Percentiles rank a stretch among this genome's conserved stretches.
Evolutionary conservation across 106 monocot species (phyloP).

Genomic region (Dendrobium catenatum): DNA sequence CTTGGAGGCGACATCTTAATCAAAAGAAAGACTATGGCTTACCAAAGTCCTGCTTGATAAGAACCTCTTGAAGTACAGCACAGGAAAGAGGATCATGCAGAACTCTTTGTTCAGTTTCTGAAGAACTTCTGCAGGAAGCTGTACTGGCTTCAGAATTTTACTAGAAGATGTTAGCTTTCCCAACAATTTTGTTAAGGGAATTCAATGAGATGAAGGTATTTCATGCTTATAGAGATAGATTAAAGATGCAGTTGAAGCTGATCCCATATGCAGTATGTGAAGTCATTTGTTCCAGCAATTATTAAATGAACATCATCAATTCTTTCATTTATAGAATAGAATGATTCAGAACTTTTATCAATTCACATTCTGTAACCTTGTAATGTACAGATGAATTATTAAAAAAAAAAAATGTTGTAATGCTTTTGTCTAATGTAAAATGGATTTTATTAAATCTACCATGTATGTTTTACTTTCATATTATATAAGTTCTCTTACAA

Average conservation of each 20-base stretch:
- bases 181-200: background rate
- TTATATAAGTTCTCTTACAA: too few species aligned
- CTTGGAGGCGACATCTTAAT: conserved; percentile 30
- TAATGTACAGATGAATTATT: background rate
- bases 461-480: too few species aligned
- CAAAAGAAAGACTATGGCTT: conserved; percentile 25
- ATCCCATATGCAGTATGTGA: background rate
- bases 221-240: background rate
- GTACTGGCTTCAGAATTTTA: background rate
- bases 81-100: background rate
- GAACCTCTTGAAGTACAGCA: background rate
- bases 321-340: background rate
- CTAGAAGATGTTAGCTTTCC: background rate
- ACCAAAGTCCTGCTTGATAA: conserved; percentile 28
- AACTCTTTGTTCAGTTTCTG: background rate
- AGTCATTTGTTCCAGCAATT: background rate
- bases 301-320: background rate
- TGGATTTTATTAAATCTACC: too few species aligned
- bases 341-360: background rate
- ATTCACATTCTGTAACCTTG: background rate
- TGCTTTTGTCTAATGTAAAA: too few species aligned
- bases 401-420: too few species aligned
- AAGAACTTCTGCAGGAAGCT: background rate
- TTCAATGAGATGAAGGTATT: background rate
- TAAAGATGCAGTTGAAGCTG: background rate